Evolutionary conservation across 1,139 yeast genomes (phyloP), one percentile per base, ranked within the genome.

Genomic region (Arxiozyma bovina): DNA sequence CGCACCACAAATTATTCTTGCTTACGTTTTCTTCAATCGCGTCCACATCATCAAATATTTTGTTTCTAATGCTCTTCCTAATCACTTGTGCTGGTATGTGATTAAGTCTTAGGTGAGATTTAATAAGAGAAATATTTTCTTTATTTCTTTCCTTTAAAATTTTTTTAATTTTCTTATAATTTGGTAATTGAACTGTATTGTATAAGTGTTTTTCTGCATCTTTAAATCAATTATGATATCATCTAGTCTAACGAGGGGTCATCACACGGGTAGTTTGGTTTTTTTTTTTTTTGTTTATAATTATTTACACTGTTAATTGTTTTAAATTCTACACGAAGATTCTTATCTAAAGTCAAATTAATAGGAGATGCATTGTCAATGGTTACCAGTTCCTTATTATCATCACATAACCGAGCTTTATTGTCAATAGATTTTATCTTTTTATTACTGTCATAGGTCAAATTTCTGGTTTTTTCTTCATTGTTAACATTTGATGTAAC

Each of bases 41-140:
- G 4, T 18, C 30, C 3, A 45, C 52, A 38, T 44, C 52, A 34
- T 20, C 48, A 34, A 44, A 51, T 6, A 40, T 30, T 3, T 20
- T 42, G 5, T 20, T 45, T 2, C 15, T 8, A 1, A 47, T 42
- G 3, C 40, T 34, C 17, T 43, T 17, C n/a, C 40, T 15, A 12
- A 50, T 50, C 3, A 43, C 18, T 21, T 20, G 9, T 9, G 20
- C n/a, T 5, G 49, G 52, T 15, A 44, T 30, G 23, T 45, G 48
- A 43, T 50, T 50, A 22, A 50, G 18, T n/a, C 49, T 25, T 15
- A 43, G 30, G 23, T 50, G 48, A 21, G 45, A 48, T 38, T 50
- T 45, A 5, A 44, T 15, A 34, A 34, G 8, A 15, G n/a, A 34
- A 15, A 34, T 34, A 34, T 15, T 34, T 34, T 34, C 40, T 34